Evolutionary conservation across 2,329 filamentous ascomycete species (phyloP).

Genomic region (Lachnellula hyalina): DNA sequence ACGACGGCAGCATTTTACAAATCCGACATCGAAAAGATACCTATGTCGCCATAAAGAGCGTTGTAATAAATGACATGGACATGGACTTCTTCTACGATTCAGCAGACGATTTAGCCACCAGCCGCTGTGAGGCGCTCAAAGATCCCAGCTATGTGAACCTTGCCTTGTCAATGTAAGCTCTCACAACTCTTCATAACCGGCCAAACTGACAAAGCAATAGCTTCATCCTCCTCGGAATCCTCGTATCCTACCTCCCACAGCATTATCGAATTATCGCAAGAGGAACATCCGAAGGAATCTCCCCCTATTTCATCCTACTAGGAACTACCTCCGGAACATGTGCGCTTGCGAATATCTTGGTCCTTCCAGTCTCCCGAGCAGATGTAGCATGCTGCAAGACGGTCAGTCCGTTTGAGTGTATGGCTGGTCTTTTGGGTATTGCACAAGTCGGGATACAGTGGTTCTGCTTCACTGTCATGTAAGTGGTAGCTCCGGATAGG

Average conservation of each 20-base stretch:
- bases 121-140: constrained; percentile 45
- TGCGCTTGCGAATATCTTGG: constrained; percentile 87
- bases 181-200: neutral
- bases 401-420: constrained; percentile 75
- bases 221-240: constrained; percentile 78
- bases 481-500: constrained; percentile 31
- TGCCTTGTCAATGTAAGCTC: constrained; percentile 45
- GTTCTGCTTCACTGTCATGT: constrained; percentile 91
- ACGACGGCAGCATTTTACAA: neutral
- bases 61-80: constrained; percentile 13
- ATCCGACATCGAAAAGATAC: neutral
- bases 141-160: constrained; percentile 48
- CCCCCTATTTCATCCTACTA: constrained; percentile 91
- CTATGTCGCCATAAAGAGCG: neutral
- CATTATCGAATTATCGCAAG: constrained; percentile 85
- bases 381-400: constrained; percentile 84
- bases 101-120: constrained; percentile 10
- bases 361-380: constrained; percentile 73
- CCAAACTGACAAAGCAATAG: constrained; percentile 10
- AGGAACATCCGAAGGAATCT: constrained; percentile 87
- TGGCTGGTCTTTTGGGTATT: constrained; percentile 80
- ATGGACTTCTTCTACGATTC: constrained; percentile 20
- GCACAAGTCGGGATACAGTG: constrained; percentile 89
- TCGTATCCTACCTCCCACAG: constrained; percentile 91
- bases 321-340: constrained; percentile 85